phyloP scores from a whole-genome alignment of 371 early-diverging fungal genomes.

The Saksenaea oblongispora region DNA sequence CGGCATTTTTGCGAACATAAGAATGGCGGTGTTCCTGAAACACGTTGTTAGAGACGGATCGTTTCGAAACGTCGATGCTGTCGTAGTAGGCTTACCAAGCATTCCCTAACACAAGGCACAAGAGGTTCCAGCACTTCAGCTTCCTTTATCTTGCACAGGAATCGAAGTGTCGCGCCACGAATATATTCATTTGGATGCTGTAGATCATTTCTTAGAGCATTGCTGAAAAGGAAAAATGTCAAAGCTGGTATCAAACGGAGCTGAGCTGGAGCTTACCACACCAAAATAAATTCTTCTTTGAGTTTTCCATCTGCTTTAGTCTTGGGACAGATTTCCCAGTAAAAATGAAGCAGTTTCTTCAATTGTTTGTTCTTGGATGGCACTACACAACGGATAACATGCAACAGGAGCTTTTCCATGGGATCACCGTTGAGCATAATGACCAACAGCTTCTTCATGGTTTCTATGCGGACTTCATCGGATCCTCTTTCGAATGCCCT shows the following conservation, averaged over 20 bases:
- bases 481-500: slow-evolving; percentile 87
- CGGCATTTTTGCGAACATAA: slow-evolving; percentile 98
- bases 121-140: slow-evolving; percentile 94
- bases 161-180: slow-evolving; percentile 93
- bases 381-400: slow-evolving; percentile 95
- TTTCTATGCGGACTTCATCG: slow-evolving; percentile 89
- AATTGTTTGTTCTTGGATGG: slow-evolving; percentile 91
- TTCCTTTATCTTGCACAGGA: slow-evolving; percentile 93
- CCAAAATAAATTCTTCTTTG: slow-evolving; percentile 95
- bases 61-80: not conserved
- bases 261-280: slow-evolving; percentile 65
- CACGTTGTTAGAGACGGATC: not conserved
- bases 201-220: slow-evolving; percentile 96
- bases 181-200: slow-evolving; percentile 99
- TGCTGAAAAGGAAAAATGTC: slow-evolving; percentile 51
- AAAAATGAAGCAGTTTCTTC: slow-evolving; percentile 94
- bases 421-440: slow-evolving; percentile 94
- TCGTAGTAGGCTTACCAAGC: slow-evolving; percentile 66
- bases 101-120: slow-evolving; percentile 85
- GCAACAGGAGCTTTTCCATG: slow-evolving; percentile 88
- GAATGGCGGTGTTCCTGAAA: slow-evolving; percentile 90
- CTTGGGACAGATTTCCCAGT: slow-evolving; percentile 97
- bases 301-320: slow-evolving; percentile 89
- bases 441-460: slow-evolving; percentile 89
- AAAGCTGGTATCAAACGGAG: not conserved